phyloP scores from a whole-genome alignment of 2,329 filamentous ascomycete species.

The Fusarium multiceps region DNA sequence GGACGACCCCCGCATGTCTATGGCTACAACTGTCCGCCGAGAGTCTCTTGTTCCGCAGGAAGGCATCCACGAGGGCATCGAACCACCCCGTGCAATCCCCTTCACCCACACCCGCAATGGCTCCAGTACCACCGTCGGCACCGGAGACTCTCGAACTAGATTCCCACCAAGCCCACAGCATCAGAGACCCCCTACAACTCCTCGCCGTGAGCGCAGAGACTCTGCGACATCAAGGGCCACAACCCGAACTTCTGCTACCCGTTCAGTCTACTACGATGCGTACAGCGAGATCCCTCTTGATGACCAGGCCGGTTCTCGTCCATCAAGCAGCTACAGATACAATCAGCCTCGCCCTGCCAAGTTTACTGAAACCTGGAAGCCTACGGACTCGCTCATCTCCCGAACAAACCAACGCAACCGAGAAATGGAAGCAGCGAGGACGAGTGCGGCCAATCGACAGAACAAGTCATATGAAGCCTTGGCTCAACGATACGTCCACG shows the following conservation, averaged over 20 bases:
- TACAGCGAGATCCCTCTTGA: conserved; percentile 63
- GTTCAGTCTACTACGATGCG: conserved; percentile 54
- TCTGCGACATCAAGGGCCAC: conserved; percentile 58
- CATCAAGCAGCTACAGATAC: conserved; percentile 36
- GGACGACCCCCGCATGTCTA: conserved; percentile 70
- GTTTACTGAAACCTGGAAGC: conserved; percentile 67
- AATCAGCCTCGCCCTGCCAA: conserved; percentile 55
- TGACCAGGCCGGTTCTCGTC: conserved; percentile 50
- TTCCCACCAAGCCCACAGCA: conserved; percentile 66
- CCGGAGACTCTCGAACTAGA: conserved; percentile 65
- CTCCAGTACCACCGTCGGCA: conserved; percentile 67
- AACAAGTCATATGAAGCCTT: conserved; percentile 60
- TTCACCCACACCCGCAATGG: conserved; percentile 82
- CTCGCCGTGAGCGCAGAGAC: conserved; percentile 58
- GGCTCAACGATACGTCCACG: conserved; percentile 57
- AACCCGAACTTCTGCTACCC: conserved; percentile 59
- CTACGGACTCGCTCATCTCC: conserved; percentile 64
- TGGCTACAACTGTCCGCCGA: conserved; percentile 55
- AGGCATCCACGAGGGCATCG: conserved; percentile 58
- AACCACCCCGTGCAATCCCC: conserved; percentile 69
- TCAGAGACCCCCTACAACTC: conserved; percentile 59
- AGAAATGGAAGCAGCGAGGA: conserved; percentile 53
- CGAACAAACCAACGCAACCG: conserved; percentile 66
- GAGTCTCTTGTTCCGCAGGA: conserved; percentile 59
- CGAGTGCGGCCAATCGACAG: conserved; percentile 48